These are phyloP conservation scores for Grigorovia transvaalensis DNA, from an alignment of 805 yeast species.

Conservation along the genomic window DNA sequence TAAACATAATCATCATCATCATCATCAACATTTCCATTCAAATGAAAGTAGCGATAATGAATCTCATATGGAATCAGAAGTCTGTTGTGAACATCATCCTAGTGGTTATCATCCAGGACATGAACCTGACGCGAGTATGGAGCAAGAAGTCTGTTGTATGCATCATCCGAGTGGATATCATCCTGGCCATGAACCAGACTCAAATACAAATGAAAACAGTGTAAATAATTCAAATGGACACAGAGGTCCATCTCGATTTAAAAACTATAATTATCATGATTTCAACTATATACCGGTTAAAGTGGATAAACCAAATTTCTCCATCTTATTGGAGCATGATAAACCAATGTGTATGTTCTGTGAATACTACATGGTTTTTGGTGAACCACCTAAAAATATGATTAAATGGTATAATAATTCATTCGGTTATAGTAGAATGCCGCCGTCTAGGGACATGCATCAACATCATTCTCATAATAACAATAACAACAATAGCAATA, in stretches of 20 bases:
- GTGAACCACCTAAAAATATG: constrained; percentile 40
- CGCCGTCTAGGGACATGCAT: constrained; percentile 7
- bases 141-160: constrained; percentile 8
- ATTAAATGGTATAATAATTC: constrained; percentile 38
- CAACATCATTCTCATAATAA: constrained; percentile 6
- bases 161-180: constrained; percentile 7
- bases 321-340: constrained; percentile 14
- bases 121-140: neutral
- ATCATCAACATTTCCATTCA: constrained; percentile 1
- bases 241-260: constrained; percentile 4
- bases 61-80: neutral
- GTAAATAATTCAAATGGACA: neutral
- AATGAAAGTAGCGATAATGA: neutral
- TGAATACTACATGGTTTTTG: constrained; percentile 43
- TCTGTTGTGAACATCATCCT: neutral
- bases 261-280: constrained; percentile 11
- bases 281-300: constrained; percentile 9
- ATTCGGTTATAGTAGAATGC: constrained; percentile 18
- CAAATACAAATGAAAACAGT: neutral
- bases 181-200: neutral
- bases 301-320: constrained; percentile 16
- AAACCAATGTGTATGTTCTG: constrained; percentile 37
- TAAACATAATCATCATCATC: neutral
- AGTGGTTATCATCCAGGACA: neutral
- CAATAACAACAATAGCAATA: constrained; percentile 5